Conservation (phyloP, 2,329 filamentous ascomycete species). For the Bipolaris victoriae region DNA sequence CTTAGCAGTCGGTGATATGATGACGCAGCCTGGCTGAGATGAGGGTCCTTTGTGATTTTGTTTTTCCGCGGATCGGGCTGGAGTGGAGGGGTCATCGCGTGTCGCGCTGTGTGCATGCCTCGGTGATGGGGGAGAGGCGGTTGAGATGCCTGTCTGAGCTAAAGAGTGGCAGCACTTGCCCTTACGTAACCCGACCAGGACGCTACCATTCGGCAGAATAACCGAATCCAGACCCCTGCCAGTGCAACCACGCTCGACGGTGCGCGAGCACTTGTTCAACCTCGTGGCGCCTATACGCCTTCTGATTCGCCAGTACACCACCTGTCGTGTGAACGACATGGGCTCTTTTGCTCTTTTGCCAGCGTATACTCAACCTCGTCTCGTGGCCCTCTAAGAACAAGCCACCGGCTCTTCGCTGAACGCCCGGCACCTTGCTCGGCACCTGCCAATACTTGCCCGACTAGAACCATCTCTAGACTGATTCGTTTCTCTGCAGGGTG, state of each 20-base stretch:
- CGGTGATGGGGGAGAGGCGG: slow-evolving; percentile 5
- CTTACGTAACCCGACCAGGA: slow-evolving; percentile 21
- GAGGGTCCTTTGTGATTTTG: not conserved
- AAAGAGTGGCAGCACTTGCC: slow-evolving; percentile 7
- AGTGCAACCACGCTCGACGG: slow-evolving; percentile 11
- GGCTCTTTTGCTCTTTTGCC: slow-evolving; percentile 33
- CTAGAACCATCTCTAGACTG: slow-evolving; percentile 33
- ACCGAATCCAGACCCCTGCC: slow-evolving; percentile 19
- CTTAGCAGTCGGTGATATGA: slow-evolving; percentile 1
- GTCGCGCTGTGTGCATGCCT: not conserved
- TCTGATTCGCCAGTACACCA: slow-evolving; percentile 33
- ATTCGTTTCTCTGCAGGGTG: slow-evolving; percentile 27
- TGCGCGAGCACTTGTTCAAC: slow-evolving; percentile 18
- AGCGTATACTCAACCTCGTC: slow-evolving; percentile 45
- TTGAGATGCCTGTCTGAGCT: slow-evolving; percentile 18
- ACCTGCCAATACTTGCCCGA: slow-evolving; percentile 22
- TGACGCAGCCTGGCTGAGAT: slow-evolving; percentile 17
- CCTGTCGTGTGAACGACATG: slow-evolving; percentile 37
- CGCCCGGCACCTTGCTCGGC: slow-evolving; percentile 38
- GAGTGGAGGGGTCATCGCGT: not conserved
- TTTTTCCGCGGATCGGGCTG: not conserved
- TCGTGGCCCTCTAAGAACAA: slow-evolving; percentile 43
- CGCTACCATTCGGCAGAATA: slow-evolving; percentile 23
- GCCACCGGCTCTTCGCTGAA: slow-evolving; percentile 27
- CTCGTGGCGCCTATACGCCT: slow-evolving; percentile 25